Conservation (phyloP, 257 asterid genomes). For the Nicotiana otophora region DNA sequence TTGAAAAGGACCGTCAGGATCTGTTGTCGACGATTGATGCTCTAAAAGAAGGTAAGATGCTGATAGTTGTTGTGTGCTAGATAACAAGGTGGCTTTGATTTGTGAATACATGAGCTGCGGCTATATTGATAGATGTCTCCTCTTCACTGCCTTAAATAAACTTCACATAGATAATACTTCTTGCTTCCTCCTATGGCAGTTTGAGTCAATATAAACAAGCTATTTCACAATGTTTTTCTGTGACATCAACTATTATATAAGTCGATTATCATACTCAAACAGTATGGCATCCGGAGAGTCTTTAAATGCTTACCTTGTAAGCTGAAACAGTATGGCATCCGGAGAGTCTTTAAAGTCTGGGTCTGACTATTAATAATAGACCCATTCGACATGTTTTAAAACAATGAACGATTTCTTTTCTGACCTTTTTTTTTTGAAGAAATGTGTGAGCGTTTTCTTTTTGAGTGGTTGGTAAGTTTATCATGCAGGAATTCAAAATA, state of each 20-base stretch:
- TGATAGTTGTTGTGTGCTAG: not conserved
- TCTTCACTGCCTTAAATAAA: too few species aligned
- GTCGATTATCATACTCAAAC: not conserved
- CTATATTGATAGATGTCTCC: too few species aligned
- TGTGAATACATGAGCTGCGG: too few species aligned
- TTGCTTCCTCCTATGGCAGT: too few species aligned
- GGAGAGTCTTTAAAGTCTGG: not conserved
- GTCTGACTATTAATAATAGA: not conserved
- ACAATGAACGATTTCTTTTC: not conserved
- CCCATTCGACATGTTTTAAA: not conserved
- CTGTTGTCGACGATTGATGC: slow-evolving; percentile 76
- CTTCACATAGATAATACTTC: too few species aligned
- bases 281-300: not conserved
- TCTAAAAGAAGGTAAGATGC: slow-evolving; percentile 74
- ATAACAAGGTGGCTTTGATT: not conserved
- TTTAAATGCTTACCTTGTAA: not conserved
- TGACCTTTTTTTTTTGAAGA: not conserved
- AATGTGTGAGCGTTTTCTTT: not conserved
- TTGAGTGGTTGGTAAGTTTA: not conserved
- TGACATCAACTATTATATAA: not conserved
- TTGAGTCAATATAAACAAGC: not conserved
- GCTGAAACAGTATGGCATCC: not conserved
- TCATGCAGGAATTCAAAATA: not conserved
- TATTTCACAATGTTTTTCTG: not conserved
- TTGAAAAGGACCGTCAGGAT: slow-evolving; percentile 88